Evolutionary conservation across 1,284 basidiomycete genomes (phyloP), one percentile per base, ranked within the genome.

Genomic region (Sanguinoderma infundibulare): DNA sequence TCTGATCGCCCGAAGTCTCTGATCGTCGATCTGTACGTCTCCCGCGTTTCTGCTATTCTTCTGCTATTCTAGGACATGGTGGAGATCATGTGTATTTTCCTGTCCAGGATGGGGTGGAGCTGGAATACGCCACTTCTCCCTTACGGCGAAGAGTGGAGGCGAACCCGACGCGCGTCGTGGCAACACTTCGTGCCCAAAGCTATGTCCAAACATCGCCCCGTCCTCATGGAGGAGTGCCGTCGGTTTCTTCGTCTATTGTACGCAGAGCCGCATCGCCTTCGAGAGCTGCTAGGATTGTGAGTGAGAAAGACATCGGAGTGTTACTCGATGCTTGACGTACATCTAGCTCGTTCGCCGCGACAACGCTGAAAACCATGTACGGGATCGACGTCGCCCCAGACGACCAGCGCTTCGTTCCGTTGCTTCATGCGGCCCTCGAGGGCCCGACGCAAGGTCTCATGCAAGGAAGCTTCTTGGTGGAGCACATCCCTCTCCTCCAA

Each of bases 341-440:
- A 22, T 3, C 17, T 39, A 61, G 60, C 24, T 57, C 60, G 10
- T 61, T 61, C 24, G 61, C 55, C 2, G 61, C 61, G 5, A 36
- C 47, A 5, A 51, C 53, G 20, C 17, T 62, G 53, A 56, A 62
- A 32, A 50, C 42, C 34, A 57, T 59, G 57, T 62, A 62, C 24
- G 61, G 57, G n/a, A 55, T 62, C 22, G 53, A 59, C 38, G 61
- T 69, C 20, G 64, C 67, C 15, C 53, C 57, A 3, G 59, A 67
- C 8, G 73, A 77, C 6, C 35, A 32, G 6, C 40, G 24, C 28
- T 56, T 53, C 54, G 34, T 56, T 4, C 54, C 59, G 15, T 15
- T 60, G 38, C 54, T 60, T 17, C 59, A 56, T 14, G 46, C 17
- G 9, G 59, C 59, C 22, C 54, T 60, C 3, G 40, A 60, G 49